Evolutionary conservation across 177 flowering plant species (phyloP).

Genomic region (Vitis hybrid): DNA sequence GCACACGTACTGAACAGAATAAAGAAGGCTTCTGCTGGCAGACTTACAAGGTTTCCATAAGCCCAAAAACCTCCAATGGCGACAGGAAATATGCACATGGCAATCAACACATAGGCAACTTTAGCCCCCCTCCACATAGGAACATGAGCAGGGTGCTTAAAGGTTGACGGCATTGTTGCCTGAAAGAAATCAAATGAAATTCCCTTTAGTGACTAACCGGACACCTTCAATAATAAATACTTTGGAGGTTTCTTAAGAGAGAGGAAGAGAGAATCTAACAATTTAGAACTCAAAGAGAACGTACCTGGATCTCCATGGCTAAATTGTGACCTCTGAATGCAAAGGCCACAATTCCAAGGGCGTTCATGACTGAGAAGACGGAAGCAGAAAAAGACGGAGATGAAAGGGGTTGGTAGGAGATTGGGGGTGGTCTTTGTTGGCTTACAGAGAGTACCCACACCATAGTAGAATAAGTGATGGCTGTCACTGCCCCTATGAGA

Average conservation of each 20-base stretch:
- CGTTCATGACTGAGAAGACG: slow-evolving; percentile 69
- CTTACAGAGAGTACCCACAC: slow-evolving; percentile 97
- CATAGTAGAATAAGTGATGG: slow-evolving; percentile 90
- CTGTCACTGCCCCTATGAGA: slow-evolving; percentile 91
- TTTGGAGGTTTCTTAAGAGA: not conserved
- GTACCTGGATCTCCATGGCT: slow-evolving; percentile 93
- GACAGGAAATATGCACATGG: slow-evolving; percentile 90
- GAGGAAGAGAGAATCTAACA: not conserved
- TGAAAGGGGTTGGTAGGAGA: slow-evolving; percentile 76
- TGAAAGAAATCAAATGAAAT: slow-evolving; percentile 25
- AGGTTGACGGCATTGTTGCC: slow-evolving; percentile 99
- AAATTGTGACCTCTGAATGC: slow-evolving; percentile 98
- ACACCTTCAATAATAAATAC: not conserved
- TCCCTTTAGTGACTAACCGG: not conserved
- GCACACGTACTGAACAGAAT: not conserved
- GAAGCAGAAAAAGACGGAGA: slow-evolving; percentile 63
- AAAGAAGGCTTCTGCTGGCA: not conserved
- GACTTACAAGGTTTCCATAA: slow-evolving; percentile 91
- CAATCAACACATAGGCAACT: slow-evolving; percentile 91
- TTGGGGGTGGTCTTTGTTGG: slow-evolving; percentile 76
- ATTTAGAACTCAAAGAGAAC: not conserved
- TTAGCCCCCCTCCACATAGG: slow-evolving; percentile 99
- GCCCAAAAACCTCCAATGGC: slow-evolving; percentile 99
- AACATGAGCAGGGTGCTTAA: slow-evolving; percentile 98
- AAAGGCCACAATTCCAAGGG: slow-evolving; percentile 91